A percentile compares a stretch with the other conserved stretches of the same genome.
These are phyloP conservation scores for Saccharata proteae DNA, from an alignment of 2,329 filamentous ascomycete genomes.

Conservation along the genomic window DNA sequence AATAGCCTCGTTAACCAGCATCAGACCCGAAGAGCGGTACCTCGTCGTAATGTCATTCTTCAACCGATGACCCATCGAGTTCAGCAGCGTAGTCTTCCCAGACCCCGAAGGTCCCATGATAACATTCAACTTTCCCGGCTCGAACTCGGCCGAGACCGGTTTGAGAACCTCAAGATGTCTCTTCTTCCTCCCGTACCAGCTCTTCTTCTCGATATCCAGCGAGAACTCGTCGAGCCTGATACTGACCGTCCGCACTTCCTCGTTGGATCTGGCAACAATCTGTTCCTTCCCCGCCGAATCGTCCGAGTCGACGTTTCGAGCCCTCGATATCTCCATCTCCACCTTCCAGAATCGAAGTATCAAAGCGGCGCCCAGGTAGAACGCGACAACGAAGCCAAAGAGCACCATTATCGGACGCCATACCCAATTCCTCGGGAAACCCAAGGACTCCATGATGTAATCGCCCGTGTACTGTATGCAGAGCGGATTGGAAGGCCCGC, in stretches of 20 bases:
- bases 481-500: slow-evolving; percentile 49
- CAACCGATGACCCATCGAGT: slow-evolving; percentile 58
- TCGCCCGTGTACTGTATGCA: slow-evolving; percentile 58
- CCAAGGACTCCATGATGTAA: slow-evolving; percentile 57
- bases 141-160: slow-evolving; percentile 54
- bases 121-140: slow-evolving; percentile 57
- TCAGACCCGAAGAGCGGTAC: slow-evolving; percentile 49
- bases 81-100: slow-evolving; percentile 64
- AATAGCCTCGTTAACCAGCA: slow-evolving; percentile 57
- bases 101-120: slow-evolving; percentile 73
- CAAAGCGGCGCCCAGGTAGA: slow-evolving; percentile 48
- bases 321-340: slow-evolving; percentile 57
- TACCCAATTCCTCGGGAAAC: slow-evolving; percentile 56
- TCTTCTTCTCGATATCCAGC: slow-evolving; percentile 51
- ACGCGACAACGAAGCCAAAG: slow-evolving; percentile 50
- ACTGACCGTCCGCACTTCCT: slow-evolving; percentile 48
- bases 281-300: slow-evolving; percentile 60
- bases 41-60: slow-evolving; percentile 48
- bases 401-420: slow-evolving; percentile 53
- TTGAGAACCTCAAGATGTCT: slow-evolving; percentile 44
- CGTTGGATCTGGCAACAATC: slow-evolving; percentile 42
- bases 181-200: slow-evolving; percentile 36
- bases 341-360: slow-evolving; percentile 53
- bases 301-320: slow-evolving; percentile 41
- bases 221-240: slow-evolving; percentile 54